Base-by-base conservation (phyloP, 2,329 filamentous ascomycete genomes). In the Sarocladium brachiariae region DNA sequence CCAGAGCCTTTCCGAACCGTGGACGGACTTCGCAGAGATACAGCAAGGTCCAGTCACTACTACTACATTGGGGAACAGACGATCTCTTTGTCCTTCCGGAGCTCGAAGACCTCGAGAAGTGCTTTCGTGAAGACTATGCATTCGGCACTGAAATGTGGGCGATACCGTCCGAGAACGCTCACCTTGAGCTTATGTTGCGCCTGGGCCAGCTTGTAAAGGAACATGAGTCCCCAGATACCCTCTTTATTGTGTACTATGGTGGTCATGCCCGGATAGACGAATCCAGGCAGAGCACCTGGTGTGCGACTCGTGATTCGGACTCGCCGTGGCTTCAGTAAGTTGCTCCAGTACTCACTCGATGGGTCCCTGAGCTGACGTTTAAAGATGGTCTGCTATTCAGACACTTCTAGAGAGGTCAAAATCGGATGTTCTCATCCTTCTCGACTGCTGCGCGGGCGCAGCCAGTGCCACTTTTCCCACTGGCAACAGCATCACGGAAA, bases 201-300 rank as follows among this genome's bases (percentile, higher is more conserved):
- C 67, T 81, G 25, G 76, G 74, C 3, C 71, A 76, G 54, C 67
- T 81, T 60, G 76, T 81, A 59, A 80, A 81, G 57, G 71, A 77
- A 43, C 69, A 78, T 50, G 78, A 80, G 54, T 72, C 73, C 2
- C 68, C 70, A 38, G 75, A 80, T 43, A 81, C 77, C 0, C 63
- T 82, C 1, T 79, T 81, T 55, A 59, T 81, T 8, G 64, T 81
- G 14, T 82, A 81, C 59, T 81, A 82, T 51, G 78, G 77, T 10
- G 78, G 78, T 1, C 78, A 82, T 60, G 78, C 78, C 2, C 72
- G 73, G 54, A 81, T 81, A 52, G 78, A 81, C 52, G 76, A 80
- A 53, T 77, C 77, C 19, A 69, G 77, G 47, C 77, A 81, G 58
- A 81, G 77, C 60, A 80, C 77, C 7, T 81, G 78, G 77, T 81